Evolutionary conservation across 257 asterid genomes (phyloP).

Genomic region (Solanum chiquidenum): DNA sequence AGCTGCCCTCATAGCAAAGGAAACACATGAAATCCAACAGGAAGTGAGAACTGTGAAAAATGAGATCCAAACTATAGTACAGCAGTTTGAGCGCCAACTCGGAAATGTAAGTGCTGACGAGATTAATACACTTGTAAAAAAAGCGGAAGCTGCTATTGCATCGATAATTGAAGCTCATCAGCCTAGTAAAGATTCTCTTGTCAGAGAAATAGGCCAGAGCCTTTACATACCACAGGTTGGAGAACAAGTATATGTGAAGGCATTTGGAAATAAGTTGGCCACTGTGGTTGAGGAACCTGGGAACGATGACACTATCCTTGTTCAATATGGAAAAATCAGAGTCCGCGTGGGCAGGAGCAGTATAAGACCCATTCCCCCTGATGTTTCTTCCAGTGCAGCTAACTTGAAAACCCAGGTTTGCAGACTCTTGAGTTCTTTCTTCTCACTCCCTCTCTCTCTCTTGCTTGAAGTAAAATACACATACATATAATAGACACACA

Average conservation of each 20-base stretch:
- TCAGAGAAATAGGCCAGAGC: constrained; percentile 17
- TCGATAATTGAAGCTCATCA: constrained; percentile 52
- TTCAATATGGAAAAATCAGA: constrained; percentile 75
- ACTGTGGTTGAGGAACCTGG: constrained; percentile 74
- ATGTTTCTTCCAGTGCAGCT: constrained; percentile 21
- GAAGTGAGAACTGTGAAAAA: constrained; percentile 44
- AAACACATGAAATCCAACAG: constrained; percentile 41
- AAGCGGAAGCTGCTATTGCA: constrained; percentile 58
- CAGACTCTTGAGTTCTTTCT: not conserved
- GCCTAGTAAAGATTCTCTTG: constrained; percentile 24
- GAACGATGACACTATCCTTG: constrained; percentile 65
- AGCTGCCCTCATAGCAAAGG: constrained; percentile 69
- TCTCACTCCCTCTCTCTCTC: not conserved
- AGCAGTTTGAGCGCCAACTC: constrained; percentile 61
- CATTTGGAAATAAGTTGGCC: constrained; percentile 67
- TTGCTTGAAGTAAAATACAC: not conserved
- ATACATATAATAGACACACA: not conserved
- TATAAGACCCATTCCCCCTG: constrained; percentile 27
- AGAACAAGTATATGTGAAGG: constrained; percentile 52
- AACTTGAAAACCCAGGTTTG: constrained; percentile 40
- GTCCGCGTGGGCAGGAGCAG: constrained; percentile 37
- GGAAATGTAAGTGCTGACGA: constrained; percentile 23
- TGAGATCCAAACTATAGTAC: constrained; percentile 45
- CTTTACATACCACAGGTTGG: constrained; percentile 50
- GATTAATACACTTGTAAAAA: constrained; percentile 44